Evolutionary conservation across 768 basidiomycete genomes (phyloP).

Genomic region (Ramaria rubella): DNA sequence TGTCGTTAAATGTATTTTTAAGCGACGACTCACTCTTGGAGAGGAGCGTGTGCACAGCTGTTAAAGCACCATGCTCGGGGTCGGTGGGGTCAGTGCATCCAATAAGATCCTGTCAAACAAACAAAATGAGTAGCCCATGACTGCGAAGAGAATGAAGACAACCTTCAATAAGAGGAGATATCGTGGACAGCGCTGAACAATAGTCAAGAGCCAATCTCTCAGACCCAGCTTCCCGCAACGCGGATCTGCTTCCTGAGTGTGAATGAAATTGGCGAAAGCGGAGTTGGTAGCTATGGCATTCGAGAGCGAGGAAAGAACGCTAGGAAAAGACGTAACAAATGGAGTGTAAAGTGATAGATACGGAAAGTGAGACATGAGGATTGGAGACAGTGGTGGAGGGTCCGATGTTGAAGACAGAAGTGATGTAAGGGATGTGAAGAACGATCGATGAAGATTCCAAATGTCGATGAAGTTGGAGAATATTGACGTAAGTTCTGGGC

Average conservation of each 20-base stretch:
- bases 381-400: constrained; percentile 42
- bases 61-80: constrained; percentile 58
- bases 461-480: constrained; percentile 91
- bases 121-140: background rate
- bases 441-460: constrained; percentile 79
- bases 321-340: constrained; percentile 73
- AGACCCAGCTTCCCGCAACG: constrained; percentile 69
- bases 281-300: constrained; percentile 49
- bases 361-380: constrained; percentile 77
- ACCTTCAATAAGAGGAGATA: constrained; percentile 73
- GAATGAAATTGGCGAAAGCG: constrained; percentile 57
- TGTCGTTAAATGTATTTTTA: constrained; percentile 1
- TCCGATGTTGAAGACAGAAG: constrained; percentile 29
- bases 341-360: constrained; percentile 84
- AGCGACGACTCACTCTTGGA: constrained; percentile 56
- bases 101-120: constrained; percentile 55
- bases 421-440: constrained; percentile 53
- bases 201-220: constrained; percentile 78
- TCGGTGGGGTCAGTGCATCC: constrained; percentile 57
- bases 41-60: constrained; percentile 55
- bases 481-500: constrained; percentile 60
- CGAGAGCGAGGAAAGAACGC: constrained; percentile 52
- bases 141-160: background rate
- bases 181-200: constrained; percentile 83
- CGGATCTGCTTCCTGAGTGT: constrained; percentile 58